These are phyloP conservation scores for Cordyceps javanica DNA, from an alignment of 2,329 filamentous ascomycete species.

Conservation along the genomic window DNA sequence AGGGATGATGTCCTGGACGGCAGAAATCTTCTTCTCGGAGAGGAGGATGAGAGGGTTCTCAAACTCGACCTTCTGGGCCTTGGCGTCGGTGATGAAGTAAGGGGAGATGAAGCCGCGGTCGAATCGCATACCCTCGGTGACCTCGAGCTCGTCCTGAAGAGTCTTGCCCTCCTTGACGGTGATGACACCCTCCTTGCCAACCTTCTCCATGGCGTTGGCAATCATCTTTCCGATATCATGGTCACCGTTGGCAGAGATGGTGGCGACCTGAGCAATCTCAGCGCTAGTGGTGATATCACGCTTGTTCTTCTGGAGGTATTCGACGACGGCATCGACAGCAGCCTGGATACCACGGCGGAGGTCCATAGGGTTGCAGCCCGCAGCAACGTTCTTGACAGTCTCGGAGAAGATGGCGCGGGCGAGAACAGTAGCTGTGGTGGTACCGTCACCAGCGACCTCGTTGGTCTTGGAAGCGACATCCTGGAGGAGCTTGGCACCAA, in stretches of 20 bases:
- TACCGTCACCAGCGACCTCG: slow-evolving; percentile 97
- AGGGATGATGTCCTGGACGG: slow-evolving; percentile 97
- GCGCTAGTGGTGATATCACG: slow-evolving; percentile 95
- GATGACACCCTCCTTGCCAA: slow-evolving; percentile 99
- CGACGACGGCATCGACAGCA: slow-evolving; percentile 88
- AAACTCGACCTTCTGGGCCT: slow-evolving; percentile 98
- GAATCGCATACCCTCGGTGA: slow-evolving; percentile 99
- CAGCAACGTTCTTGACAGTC: slow-evolving; percentile 99
- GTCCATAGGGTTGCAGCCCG: slow-evolving; percentile 99
- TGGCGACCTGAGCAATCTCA: slow-evolving; percentile 96
- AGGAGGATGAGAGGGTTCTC: slow-evolving; percentile 98
- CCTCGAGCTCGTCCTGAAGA: slow-evolving; percentile 92
- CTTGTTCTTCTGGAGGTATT: slow-evolving; percentile 94
- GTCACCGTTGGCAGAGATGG: slow-evolving; percentile 96
- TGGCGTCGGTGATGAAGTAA: slow-evolving; percentile 99
- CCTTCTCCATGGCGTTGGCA: slow-evolving; percentile 98
- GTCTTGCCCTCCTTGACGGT: slow-evolving; percentile 99
- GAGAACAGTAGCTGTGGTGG: slow-evolving; percentile 94
- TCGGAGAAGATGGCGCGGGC: slow-evolving; percentile 98
- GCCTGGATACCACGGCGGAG: slow-evolving; percentile 94
- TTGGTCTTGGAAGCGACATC: slow-evolving; percentile 99
- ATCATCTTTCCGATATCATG: slow-evolving; percentile 92
- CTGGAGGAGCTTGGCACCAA: slow-evolving; percentile 91
- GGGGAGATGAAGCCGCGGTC: slow-evolving; percentile 97
- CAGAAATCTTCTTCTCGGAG: slow-evolving; percentile 99